Evolutionary conservation across 768 basidiomycete species (phyloP), one percentile per base, ranked within the genome.

Genomic region (Russula sp.): DNA sequence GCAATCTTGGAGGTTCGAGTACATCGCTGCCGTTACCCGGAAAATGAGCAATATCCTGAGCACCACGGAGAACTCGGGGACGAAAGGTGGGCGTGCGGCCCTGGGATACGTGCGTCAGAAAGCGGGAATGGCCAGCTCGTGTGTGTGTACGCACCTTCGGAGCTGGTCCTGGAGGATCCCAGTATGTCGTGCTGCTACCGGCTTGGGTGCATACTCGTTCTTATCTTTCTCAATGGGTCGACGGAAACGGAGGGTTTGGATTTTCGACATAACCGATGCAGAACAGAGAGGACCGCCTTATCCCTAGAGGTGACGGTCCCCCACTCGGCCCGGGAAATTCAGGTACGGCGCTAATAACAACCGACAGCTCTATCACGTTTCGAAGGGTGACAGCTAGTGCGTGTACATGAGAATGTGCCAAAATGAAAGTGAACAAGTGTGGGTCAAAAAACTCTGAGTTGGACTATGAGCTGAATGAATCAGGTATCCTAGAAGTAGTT

Each of bases 1-100:
- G 66, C 97, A 98, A 71, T 98, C 97, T 70, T 87, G 84, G 60
- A 96, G 91, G 68, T 93, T 93, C 13, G 89, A 84, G 72, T 98
- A 98, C 94, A 99, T 98, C 2, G 94, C 97, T 1, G 82, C 86
- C 31, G 84, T 76, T 35, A 94, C 80, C 20, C 97, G 84, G 18
- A 97, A 71, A 16, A 98, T 80, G 55, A 97, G 76, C 45, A 98
- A 72, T 45, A 97, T 81, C 53, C 95, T 85, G 64, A 98, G 77
- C 5, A 94, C 97, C 6, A 89, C 77, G 40, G 86, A 88, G 70
- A 94, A 88, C 65, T 85, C 83, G 52, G 97, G 96, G 55, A 82
- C 82, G 87, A 91, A 93, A 81, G 93, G 92, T 42, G 84, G 82
- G 53, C 84, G 82, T 67, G 86, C 83, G 40, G 88, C 75, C 71